Evolutionary conservation across 805 yeast genomes (phyloP).

Genomic region (Schwanniomyces pseudopolymorphus): DNA sequence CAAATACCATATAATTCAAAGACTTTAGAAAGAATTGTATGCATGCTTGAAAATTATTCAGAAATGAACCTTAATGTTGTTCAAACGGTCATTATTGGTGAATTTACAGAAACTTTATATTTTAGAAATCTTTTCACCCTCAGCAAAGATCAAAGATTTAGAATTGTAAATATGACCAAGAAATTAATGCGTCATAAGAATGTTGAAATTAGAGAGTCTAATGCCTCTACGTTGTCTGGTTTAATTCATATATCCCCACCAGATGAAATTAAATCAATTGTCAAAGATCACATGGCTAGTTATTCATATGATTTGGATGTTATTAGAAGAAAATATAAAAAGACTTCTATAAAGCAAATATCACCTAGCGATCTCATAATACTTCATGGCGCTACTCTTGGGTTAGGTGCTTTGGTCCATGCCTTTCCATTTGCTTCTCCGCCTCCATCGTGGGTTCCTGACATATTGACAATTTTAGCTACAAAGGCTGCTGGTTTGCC

Average conservation of each 20-base stretch:
- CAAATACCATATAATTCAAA: constrained; percentile 31
- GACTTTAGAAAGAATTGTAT: constrained; percentile 25
- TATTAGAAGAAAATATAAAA: constrained; percentile 45
- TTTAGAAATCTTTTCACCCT: constrained; percentile 65
- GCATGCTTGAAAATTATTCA: constrained; percentile 40
- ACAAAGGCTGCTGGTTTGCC: constrained; percentile 67
- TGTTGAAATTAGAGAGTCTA: constrained; percentile 72
- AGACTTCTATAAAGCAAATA: constrained; percentile 32
- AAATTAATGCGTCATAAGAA: constrained; percentile 58
- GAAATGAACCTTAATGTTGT: constrained; percentile 28
- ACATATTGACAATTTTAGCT: constrained; percentile 65
- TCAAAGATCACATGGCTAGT: constrained; percentile 34
- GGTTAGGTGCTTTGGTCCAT: constrained; percentile 80
- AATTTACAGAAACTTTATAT: constrained; percentile 68
- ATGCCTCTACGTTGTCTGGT: constrained; percentile 75
- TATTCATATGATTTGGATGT: constrained; percentile 31
- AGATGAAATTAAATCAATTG: constrained; percentile 42
- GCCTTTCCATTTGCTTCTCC: constrained; percentile 93
- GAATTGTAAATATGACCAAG: constrained; percentile 52
- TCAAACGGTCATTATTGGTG: constrained; percentile 66
- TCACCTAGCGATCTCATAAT: constrained; percentile 42
- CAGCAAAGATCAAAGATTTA: constrained; percentile 42
- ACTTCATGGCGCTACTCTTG: constrained; percentile 84
- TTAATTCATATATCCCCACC: constrained; percentile 66
- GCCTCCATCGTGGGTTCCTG: constrained; percentile 88